Conservation (phyloP, 129 eudicot species). For the Gnaphalium uliginosum region DNA sequence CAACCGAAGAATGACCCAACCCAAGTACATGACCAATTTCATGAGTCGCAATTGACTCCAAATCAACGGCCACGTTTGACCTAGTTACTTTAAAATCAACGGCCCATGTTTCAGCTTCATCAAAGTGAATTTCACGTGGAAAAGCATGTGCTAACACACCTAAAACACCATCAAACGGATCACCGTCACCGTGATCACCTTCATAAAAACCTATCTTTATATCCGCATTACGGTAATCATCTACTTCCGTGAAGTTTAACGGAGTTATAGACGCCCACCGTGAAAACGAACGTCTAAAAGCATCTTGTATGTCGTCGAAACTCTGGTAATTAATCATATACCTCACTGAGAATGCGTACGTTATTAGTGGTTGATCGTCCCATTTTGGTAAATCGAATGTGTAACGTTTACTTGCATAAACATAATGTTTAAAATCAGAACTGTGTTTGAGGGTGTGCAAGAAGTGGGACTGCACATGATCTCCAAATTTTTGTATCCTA, state of each 20-base stretch:
- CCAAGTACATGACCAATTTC: constrained; percentile 67
- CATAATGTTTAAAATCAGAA: constrained; percentile 39
- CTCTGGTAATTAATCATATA: background rate
- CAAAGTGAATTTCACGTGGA: background rate
- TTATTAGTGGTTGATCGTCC: background rate
- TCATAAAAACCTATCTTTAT: background rate
- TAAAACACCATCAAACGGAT: background rate
- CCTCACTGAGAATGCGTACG: background rate
- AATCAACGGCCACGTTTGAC: constrained; percentile 45
- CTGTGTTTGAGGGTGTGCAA: constrained; percentile 15
- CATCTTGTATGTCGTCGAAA: background rate
- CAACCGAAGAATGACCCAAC: constrained; percentile 52
- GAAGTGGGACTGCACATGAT: too few relatives aligned
- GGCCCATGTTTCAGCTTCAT: background rate
- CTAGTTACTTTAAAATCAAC: background rate
- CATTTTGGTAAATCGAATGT: background rate
- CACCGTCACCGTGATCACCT: background rate
- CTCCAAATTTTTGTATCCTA: too few relatives aligned
- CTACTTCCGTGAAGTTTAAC: background rate
- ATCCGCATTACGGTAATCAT: background rate
- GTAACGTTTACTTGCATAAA: background rate
- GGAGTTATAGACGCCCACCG: background rate
- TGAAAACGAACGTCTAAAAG: background rate
- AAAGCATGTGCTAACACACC: background rate
- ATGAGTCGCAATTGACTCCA: constrained; percentile 61